Conservation (phyloP, 345 rosid species). For the Hibiscus mutabilis region DNA sequence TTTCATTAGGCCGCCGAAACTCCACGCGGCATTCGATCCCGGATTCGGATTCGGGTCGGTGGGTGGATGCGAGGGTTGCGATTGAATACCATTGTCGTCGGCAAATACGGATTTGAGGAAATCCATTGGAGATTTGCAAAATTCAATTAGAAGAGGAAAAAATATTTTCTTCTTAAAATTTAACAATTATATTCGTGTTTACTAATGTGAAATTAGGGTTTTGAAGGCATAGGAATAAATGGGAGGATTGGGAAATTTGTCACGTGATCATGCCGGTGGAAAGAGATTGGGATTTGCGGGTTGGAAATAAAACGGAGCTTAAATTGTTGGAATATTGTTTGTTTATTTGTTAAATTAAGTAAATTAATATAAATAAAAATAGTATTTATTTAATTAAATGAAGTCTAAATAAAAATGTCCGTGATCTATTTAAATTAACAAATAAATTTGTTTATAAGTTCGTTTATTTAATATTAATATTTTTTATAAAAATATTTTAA, state of each 20-base stretch:
- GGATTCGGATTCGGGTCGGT: background rate
- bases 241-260: background rate
- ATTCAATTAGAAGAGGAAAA: too few relatives aligned
- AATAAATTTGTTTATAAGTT: too few relatives aligned
- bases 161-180: background rate
- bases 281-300: background rate
- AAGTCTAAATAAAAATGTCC: too few relatives aligned
- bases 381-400: too few relatives aligned
- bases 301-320: too few relatives aligned
- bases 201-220: background rate
- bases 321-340: too few relatives aligned
- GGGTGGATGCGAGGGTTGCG: too few relatives aligned
- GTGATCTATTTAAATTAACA: too few relatives aligned
- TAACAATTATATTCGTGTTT: background rate
- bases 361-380: too few relatives aligned
- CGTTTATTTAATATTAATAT: too few relatives aligned
- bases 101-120: constrained; percentile 65
- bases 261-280: background rate
- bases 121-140: constrained; percentile 37
- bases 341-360: too few relatives aligned
- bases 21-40: background rate
- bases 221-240: background rate
- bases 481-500: background rate
- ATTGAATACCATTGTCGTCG: constrained; percentile 21
- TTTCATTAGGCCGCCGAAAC: constrained; percentile 1